A percentile compares a stretch with the other conserved stretches of the same genome.
Conservation (phyloP, 352 stramenopile species). For the Elongisporangium anandrum region DNA sequence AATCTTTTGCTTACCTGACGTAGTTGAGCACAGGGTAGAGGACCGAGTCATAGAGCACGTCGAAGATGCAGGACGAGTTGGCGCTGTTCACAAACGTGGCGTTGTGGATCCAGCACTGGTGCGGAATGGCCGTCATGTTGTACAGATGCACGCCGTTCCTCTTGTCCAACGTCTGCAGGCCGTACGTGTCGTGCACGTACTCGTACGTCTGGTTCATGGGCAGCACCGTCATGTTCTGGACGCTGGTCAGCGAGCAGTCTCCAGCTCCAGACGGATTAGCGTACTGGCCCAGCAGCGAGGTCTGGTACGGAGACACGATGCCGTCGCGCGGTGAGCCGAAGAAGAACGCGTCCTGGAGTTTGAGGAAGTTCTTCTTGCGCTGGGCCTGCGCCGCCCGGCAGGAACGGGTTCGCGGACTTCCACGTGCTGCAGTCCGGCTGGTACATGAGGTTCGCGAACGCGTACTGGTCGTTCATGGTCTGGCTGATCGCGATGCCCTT, state of each 20-base stretch:
- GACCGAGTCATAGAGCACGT: constrained; percentile 31
- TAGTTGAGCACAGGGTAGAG: constrained; percentile 16
- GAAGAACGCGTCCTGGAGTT: constrained; percentile 11
- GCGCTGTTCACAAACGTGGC: constrained; percentile 8
- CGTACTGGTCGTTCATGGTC: neutral
- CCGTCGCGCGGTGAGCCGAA: constrained; percentile 18
- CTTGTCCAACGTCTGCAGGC: constrained; percentile 6
- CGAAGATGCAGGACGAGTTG: constrained; percentile 21
- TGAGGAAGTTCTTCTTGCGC: constrained; percentile 16
- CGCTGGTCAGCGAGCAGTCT: constrained; percentile 6
- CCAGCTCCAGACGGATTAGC: neutral
- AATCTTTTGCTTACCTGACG: neutral
- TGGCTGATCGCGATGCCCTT: neutral
- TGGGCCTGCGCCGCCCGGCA: constrained; percentile 6
- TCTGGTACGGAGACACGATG: constrained; percentile 18
- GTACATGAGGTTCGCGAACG: neutral
- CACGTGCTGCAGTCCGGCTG: neutral
- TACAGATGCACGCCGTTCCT: constrained; percentile 1
- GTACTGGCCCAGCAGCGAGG: constrained; percentile 17
- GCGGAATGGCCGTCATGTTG: constrained; percentile 2
- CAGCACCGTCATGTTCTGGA: constrained; percentile 24
- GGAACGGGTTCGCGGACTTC: constrained; percentile 8
- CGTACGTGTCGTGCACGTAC: constrained; percentile 6
- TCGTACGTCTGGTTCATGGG: constrained; percentile 12
- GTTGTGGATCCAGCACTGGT: constrained; percentile 12